Conservation (phyloP, 2,329 filamentous ascomycete species). For the Ciborinia camelliae region DNA sequence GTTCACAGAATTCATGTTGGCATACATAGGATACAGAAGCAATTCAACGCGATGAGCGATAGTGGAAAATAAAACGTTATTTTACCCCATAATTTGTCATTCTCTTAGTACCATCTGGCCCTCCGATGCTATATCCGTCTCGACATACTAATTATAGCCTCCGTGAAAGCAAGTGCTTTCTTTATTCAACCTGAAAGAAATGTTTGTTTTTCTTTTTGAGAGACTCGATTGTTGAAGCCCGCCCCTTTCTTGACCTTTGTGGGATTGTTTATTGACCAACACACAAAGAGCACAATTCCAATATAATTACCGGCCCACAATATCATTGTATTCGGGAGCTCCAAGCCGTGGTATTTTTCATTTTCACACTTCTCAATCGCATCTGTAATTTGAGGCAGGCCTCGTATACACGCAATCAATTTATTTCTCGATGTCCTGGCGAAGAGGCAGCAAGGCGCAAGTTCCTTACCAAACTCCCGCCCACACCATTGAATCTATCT, state of each 20-base stretch:
- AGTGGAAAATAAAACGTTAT: neutral
- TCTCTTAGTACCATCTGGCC: neutral
- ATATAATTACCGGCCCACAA: neutral
- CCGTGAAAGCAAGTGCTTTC: constrained; percentile 5
- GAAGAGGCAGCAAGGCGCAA: neutral
- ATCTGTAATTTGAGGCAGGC: neutral
- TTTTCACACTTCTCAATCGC: neutral
- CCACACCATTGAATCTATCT: neutral
- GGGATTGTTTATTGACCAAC: neutral
- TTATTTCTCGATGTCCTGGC: neutral
- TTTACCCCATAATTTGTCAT: neutral
- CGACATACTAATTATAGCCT: neutral
- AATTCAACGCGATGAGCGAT: neutral
- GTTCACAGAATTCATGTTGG: neutral
- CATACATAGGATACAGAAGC: neutral
- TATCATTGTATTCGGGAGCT: neutral
- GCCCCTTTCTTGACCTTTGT: neutral
- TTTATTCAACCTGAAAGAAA: neutral
- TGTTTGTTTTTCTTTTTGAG: neutral
- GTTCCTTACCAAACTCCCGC: neutral
- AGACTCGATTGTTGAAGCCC: neutral
- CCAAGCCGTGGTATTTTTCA: neutral
- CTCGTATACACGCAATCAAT: too few relatives aligned
- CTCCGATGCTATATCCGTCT: neutral
- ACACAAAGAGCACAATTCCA: neutral